Evolutionary conservation across 768 basidiomycete genomes (phyloP), one percentile per base, ranked within the genome.

Genomic region (Phallus indusiatus): DNA sequence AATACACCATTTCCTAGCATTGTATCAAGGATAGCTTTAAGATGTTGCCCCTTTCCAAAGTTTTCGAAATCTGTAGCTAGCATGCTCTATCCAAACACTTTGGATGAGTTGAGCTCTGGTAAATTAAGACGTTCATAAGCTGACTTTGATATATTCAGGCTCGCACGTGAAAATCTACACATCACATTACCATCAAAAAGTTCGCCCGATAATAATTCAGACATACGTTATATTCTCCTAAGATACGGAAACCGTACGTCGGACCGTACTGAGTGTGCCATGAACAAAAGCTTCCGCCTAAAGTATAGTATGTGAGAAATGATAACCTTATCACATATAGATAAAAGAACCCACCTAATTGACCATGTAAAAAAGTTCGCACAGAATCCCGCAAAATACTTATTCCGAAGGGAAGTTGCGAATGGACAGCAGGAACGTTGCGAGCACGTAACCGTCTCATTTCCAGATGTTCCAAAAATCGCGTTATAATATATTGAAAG

Each of bases 11-110:
- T 53, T 20, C 67, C 65, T 47, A 54, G 53, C n/a, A 60, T 37
- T 7, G 46, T 47, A 11, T 48, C 12, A 35, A 48, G 36, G 14
- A 42, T n/a, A 21, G 68, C 61, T 50, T 70, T 73, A 54, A 83
- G 78, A 18, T 68, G 69, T 58, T 74, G 65, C 20, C 78, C 78
- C 74, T 84, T 85, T 46, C 76, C 76, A 60, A 78, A 84, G 64
- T 79, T 83, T 10, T 74, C 70, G 60, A 85, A 84, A 59, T 84
- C 77, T 0, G 80, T 81, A 0, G 81, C 74, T 2, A 85, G 68
- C 17, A 83, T 80, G 2, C 74, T 65, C 67, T 75, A 53, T 57
- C 35, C 35, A 36, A n/a, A n/a, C 34, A 51, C 12, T 21, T 1
- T 17, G 14, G 6, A 5, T 2, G 34, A 28, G 16, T 1, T 12